Evolutionary conservation across 192 early-diverging fungal species (phyloP).

Genomic region (Backusella mclennaniae): DNA sequence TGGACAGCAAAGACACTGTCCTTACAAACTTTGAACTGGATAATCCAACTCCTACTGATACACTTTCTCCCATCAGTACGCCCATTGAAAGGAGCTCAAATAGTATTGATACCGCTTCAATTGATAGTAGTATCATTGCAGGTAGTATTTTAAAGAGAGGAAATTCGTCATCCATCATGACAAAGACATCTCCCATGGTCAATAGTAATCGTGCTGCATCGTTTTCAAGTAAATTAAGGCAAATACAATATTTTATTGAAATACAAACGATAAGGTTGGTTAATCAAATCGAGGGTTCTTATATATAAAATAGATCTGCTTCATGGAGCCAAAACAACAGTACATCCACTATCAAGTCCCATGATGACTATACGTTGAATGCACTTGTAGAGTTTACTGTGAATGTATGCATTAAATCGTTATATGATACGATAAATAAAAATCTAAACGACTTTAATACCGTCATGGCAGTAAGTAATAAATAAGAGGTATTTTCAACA

Average conservation of each 20-base stretch:
- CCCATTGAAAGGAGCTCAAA: background rate
- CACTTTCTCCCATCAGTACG: background rate
- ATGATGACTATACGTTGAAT: slow-evolving; percentile 36
- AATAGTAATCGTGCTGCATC: slow-evolving; percentile 25
- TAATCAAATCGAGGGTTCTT: background rate
- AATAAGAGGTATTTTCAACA: background rate
- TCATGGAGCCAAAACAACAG: slow-evolving; percentile 3
- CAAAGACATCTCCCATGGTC: slow-evolving; percentile 32
- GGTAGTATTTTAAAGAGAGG: slow-evolving; percentile 32
- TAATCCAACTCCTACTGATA: background rate
- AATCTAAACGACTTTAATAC: slow-evolving; percentile 42
- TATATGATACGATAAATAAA: slow-evolving; percentile 46
- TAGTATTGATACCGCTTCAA: background rate
- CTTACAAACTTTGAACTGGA: slow-evolving; percentile 15
- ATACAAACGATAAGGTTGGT: background rate
- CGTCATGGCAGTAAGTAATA: slow-evolving; percentile 41
- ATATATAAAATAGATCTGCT: background rate
- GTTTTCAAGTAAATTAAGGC: slow-evolving; percentile 27
- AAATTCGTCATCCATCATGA: slow-evolving; percentile 17
- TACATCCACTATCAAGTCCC: background rate
- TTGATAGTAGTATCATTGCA: background rate
- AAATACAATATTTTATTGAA: background rate
- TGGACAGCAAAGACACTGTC: slow-evolving; percentile 42
- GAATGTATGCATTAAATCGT: slow-evolving; percentile 48
- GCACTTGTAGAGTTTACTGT: slow-evolving; percentile 52